Conservation (phyloP, 768 basidiomycete species). For the Lactarius hatsudake region DNA sequence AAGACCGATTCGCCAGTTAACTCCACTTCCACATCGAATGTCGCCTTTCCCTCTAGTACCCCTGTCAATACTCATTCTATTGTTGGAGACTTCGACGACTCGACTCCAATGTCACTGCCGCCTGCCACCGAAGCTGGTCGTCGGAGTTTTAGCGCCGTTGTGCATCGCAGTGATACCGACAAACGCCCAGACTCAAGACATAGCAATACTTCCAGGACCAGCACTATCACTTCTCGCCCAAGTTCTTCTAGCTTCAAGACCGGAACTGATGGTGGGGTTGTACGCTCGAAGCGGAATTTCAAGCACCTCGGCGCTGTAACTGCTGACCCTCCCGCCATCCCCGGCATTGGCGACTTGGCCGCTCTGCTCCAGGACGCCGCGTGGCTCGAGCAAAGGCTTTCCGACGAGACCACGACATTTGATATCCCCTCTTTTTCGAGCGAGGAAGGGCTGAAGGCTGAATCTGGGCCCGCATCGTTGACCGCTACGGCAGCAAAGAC, state of each 20-base stretch:
- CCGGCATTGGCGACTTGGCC: slow-evolving; percentile 52
- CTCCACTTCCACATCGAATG: not conserved
- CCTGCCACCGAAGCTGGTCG: slow-evolving; percentile 25
- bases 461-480: not conserved
- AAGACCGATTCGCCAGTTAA: not conserved
- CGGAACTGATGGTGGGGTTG: slow-evolving; percentile 27
- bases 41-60: not conserved
- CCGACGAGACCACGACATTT: slow-evolving; percentile 37
- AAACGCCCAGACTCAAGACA: slow-evolving; percentile 8
- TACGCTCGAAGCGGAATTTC: slow-evolving; percentile 29
- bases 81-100: not conserved
- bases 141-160: slow-evolving; percentile 35
- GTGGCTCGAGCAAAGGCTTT: slow-evolving; percentile 52
- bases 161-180: slow-evolving; percentile 32
- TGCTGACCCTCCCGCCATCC: slow-evolving; percentile 43
- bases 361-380: slow-evolving; percentile 57
- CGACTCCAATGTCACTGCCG: slow-evolving; percentile 3
- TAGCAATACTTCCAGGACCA: slow-evolving; percentile 18
- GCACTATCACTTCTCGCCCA: slow-evolving; percentile 21
- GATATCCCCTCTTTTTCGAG: slow-evolving; percentile 29
- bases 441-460: slow-evolving; percentile 14
- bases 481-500: not conserved
- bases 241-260: slow-evolving; percentile 25
- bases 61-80: not conserved
- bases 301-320: slow-evolving; percentile 26